A percentile compares a stretch with the other conserved stretches of the same genome.
phyloP scores from a whole-genome alignment of 2,329 filamentous ascomycete genomes.

The Cercospora berteroae region DNA sequence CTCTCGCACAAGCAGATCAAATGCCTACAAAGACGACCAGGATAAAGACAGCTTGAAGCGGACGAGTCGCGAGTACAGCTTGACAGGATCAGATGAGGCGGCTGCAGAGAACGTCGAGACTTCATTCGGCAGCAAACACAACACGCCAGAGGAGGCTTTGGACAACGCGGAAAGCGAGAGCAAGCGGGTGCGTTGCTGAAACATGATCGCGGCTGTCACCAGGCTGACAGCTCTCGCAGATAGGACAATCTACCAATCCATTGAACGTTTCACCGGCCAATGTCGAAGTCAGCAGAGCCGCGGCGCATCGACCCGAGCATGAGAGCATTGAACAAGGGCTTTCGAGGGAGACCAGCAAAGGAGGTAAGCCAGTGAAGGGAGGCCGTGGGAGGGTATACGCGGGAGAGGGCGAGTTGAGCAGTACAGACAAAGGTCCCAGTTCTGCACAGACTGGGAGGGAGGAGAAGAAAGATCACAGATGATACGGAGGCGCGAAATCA shows the following conservation, averaged over 20 bases:
- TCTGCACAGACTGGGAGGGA: neutral
- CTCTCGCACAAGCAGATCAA: neutral
- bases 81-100: slow-evolving; percentile 1
- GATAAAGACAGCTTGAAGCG: slow-evolving; percentile 1
- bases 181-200: neutral
- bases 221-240: neutral
- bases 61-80: slow-evolving; percentile 3
- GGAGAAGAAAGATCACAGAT: neutral
- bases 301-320: slow-evolving; percentile 6
- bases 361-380: neutral
- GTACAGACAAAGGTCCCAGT: neutral
- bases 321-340: neutral
- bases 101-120: slow-evolving; percentile 1
- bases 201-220: neutral
- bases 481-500: neutral
- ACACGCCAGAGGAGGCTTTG: neutral
- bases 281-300: slow-evolving; percentile 6
- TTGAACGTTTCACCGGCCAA: slow-evolving; percentile 8
- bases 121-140: neutral
- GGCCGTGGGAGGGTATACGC: neutral
- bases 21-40: slow-evolving; percentile 5
- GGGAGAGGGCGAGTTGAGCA: neutral
- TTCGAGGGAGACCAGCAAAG: neutral
- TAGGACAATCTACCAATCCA: slow-evolving; percentile 1
- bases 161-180: slow-evolving; percentile 3